phyloP scores from a whole-genome alignment of 306 rosid species.

The Hippophae tibetana region DNA sequence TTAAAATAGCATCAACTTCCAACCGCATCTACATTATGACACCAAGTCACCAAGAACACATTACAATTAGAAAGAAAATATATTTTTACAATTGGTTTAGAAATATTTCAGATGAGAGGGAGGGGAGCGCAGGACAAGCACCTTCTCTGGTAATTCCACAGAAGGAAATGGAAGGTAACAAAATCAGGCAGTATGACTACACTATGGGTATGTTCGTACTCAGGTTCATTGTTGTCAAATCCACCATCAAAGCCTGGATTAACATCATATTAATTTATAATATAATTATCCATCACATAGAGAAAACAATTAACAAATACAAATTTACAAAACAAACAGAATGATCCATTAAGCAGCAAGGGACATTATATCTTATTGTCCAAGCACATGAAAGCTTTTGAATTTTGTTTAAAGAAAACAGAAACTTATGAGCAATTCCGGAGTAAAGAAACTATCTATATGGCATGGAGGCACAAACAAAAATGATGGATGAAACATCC shows the following conservation, averaged over 20 bases:
- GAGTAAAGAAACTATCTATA: too few species aligned
- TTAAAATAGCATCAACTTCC: constrained; percentile 75
- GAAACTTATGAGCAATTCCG: too few species aligned
- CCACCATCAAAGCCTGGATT: constrained; percentile 83
- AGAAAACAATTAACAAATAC: not conserved
- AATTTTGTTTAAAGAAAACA: too few species aligned
- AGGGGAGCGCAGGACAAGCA: constrained; percentile 2
- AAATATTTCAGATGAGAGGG: too few species aligned
- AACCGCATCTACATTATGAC: constrained; percentile 60
- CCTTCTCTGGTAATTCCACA: constrained; percentile 98
- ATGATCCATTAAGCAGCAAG: too few species aligned
- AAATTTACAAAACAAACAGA: not conserved
- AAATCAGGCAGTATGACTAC: constrained; percentile 68
- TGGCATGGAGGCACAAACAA: too few species aligned
- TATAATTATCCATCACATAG: constrained; percentile 4
- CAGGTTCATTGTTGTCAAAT: constrained; percentile 69
- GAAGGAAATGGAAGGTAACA: constrained; percentile 79
- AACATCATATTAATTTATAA: constrained; percentile 6
- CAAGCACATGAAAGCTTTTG: too few species aligned
- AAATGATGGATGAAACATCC: too few species aligned
- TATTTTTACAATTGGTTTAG: too few species aligned
- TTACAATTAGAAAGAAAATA: not conserved
- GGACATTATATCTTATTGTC: too few species aligned
- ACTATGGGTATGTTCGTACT: constrained; percentile 59
- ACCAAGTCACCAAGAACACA: constrained; percentile 5